These are phyloP conservation scores for Penicillium glabrum DNA, from an alignment of 2,329 filamentous ascomycete species.

Conservation along the genomic window DNA sequence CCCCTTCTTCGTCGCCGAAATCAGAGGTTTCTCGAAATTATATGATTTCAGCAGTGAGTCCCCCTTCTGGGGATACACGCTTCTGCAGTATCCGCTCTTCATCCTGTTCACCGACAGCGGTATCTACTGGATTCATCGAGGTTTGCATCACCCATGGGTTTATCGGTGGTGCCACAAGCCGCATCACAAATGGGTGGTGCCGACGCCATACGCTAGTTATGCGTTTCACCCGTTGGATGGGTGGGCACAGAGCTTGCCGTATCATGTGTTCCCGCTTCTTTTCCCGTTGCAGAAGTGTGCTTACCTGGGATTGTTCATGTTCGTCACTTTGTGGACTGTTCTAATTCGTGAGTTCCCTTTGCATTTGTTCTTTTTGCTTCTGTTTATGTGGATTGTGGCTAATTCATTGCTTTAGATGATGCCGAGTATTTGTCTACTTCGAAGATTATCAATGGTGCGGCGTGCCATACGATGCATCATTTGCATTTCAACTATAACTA, in stretches of 20 bases:
- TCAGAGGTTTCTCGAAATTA: constrained; percentile 79
- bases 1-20: constrained; percentile 77
- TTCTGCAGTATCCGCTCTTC: constrained; percentile 82
- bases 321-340: constrained; percentile 95
- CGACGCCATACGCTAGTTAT: constrained; percentile 85
- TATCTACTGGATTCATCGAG: constrained; percentile 90
- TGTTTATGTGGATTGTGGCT: background rate
- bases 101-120: constrained; percentile 81
- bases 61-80: constrained; percentile 73
- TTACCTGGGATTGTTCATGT: constrained; percentile 79
- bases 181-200: constrained; percentile 99
- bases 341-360: constrained; percentile 61
- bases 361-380: background rate
- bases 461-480: constrained; percentile 92
- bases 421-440: constrained; percentile 89
- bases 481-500: constrained; percentile 89
- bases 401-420: constrained; percentile 56
- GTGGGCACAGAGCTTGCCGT: constrained; percentile 81
- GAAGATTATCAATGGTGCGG: constrained; percentile 78
- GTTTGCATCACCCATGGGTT: constrained; percentile 71
- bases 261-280: constrained; percentile 87
- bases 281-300: constrained; percentile 90
- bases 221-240: constrained; percentile 95
- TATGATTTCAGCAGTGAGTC: constrained; percentile 75
- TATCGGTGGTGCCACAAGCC: constrained; percentile 94